Base-by-base conservation (phyloP, 257 asterid species). In the Solanum gandarillasii region DNA sequence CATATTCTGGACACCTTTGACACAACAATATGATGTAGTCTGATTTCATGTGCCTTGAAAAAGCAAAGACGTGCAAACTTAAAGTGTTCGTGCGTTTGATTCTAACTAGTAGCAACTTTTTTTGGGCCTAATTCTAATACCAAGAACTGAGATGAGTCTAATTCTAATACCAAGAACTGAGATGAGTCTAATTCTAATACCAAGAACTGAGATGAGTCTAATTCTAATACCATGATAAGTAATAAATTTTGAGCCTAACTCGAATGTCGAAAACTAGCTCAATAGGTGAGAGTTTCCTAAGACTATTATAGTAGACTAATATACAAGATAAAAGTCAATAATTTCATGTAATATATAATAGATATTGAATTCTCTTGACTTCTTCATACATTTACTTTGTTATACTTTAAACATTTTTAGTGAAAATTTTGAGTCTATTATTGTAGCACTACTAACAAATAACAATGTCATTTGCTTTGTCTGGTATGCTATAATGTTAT, bases 1-100 rank as follows among this genome's bases (percentile, higher is more conserved):
- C 11, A 18, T 55, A 55, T 55, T 55, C 0, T 55, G 5, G 0
- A 55, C 1, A 55, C 0, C 0, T 1, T 58, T 20, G 11, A 58
- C 11, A 58, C 11, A 58, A 58, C 2, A 58, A 58, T 58, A 20
- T 18, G 67, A 55, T 20, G 25, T 58, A 7, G 5, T 20, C 5
- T 20, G 12, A 0, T 7, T 20, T 20, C 12, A 20, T 2, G 5
- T 0, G 2, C 12, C 25, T 20, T 0, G 2, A 58, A 58, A 58
- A 11, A 20, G 12, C 1, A 7, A 58, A 21, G 5, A 20, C 67
- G 1, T 58, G 25, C 27, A 58, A 58, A 58, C 1, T 58, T 3
- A 8, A 58, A 58, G 5, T 20, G 2, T 55, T 58, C 2, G 0
- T 58, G 25, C 3, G 67, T 3, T 58, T 58, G 27, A 58, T 1